Base-by-base conservation (phyloP, 148 eudicot species). In the Mesembryanthemum crystallinum region DNA sequence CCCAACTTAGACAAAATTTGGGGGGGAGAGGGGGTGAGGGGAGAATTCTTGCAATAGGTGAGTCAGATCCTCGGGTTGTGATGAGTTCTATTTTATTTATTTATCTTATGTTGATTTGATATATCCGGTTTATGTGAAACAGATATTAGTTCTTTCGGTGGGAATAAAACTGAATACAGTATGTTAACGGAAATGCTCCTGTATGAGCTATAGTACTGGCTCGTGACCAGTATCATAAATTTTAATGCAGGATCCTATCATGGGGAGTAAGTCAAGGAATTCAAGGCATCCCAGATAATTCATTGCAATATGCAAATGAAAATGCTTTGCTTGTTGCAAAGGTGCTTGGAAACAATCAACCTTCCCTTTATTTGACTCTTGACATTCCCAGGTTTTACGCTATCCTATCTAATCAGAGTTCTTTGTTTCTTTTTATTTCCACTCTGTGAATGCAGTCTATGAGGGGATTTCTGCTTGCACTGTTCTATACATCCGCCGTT, bases 251-350 rank as follows among this genome's bases (percentile, higher is more conserved):
- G 84, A 78, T 89, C 55, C 73, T 95, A 64, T 90, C 99, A 23
- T 95, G 96, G 97, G 77, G 85, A 87, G 45, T 95, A 75, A 87
- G 92, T 76, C 96, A 91, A 88, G 99, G 99, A 79, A 73, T 95
- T 68, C 94, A 95, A 87, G 86, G 85, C 84, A 83, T 81, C 80
- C 91, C 97, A 35, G 99, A 92, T 76, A 84, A 78, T 78, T 90
- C 97, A 68, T 66, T 92, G 76, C 87, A 90, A 68, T 95, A 95
- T 79, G 92, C 96, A 76, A 95, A 88, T 81, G 97, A 91, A 27
- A 95, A 95, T 23, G 99, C 97, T 66, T 60, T 91, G 85, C 82
- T 85, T 60, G 87, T 92, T 60, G 99, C 90, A 64, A 86, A 95
- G 99, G 99, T 95, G 59, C 24, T 60, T 64, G 43, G 30, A 67